A percentile compares a stretch with the other conserved stretches of the same genome.
These are phyloP conservation scores for Daucus carota DNA, from an alignment of 129 eudicot species.

Conservation along the genomic window DNA sequence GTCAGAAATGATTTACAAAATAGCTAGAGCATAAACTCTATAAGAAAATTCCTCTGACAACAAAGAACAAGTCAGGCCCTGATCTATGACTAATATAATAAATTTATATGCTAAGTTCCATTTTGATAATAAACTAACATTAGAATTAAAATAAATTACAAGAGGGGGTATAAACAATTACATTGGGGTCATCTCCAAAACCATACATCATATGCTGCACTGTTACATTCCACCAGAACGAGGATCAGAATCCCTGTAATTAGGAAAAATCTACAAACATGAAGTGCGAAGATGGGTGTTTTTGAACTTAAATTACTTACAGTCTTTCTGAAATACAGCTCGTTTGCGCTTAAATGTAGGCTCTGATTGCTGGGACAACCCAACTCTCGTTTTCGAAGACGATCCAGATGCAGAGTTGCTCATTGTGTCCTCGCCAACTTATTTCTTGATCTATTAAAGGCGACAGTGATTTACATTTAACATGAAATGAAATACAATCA, in stretches of 20 bases:
- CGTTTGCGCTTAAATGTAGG: slow-evolving; percentile 54
- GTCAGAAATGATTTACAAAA: background rate
- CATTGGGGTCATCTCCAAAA: slow-evolving; percentile 62
- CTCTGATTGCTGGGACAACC: slow-evolving; percentile 47
- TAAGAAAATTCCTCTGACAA: background rate
- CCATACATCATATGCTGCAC: slow-evolving; percentile 88
- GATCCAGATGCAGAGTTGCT: slow-evolving; percentile 35
- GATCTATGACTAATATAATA: background rate
- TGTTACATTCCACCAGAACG: slow-evolving; percentile 19
- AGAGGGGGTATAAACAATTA: slow-evolving; percentile 10
- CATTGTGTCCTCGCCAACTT: slow-evolving; percentile 28
- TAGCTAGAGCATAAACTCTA: background rate
- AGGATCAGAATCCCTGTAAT: background rate
- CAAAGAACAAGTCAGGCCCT: background rate
- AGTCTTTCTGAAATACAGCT: slow-evolving; percentile 59
- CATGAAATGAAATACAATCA: background rate
- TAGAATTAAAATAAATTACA: background rate
- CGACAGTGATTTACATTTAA: background rate
- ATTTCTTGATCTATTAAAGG: background rate
- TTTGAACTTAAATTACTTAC: slow-evolving; percentile 22
- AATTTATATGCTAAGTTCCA: background rate
- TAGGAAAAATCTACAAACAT: background rate
- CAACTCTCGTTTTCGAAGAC: slow-evolving; percentile 41
- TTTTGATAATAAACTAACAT: too few relatives aligned
- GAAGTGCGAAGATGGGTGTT: background rate